Evolutionary conservation across 2,329 filamentous ascomycete genomes (phyloP).

Genomic region (Epichloe amarillans): DNA sequence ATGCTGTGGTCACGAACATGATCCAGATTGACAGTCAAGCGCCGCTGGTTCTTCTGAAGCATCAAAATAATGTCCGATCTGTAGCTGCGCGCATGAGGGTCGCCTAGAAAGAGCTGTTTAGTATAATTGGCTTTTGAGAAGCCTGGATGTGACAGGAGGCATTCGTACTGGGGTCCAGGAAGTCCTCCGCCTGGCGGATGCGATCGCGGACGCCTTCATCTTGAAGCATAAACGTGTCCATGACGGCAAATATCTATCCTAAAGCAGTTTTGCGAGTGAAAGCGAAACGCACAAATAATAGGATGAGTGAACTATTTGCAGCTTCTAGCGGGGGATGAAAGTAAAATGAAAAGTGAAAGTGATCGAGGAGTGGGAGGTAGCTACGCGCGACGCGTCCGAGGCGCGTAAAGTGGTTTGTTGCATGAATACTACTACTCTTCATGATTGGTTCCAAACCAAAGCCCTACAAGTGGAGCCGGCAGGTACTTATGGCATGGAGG

Average conservation of each 20-base stretch:
- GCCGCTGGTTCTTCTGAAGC: conserved; percentile 53
- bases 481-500: background rate
- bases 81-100: conserved; percentile 55
- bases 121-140: background rate
- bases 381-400: conserved; percentile 1
- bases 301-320: too few relatives aligned
- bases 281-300: background rate
- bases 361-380: background rate
- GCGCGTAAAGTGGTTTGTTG: conserved; percentile 7
- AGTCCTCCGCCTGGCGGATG: conserved; percentile 77
- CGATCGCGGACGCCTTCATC: conserved; percentile 78
- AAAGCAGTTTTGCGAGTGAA: background rate
- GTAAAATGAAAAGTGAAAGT: background rate
- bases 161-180: conserved; percentile 78
- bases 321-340: background rate
- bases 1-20: conserved; percentile 79
- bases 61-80: conserved; percentile 75
- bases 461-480: too few relatives aligned
- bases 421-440: too few relatives aligned
- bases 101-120: conserved; percentile 21
- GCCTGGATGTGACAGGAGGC: background rate
- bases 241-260: conserved; percentile 20
- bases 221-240: conserved; percentile 64
- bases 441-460: too few relatives aligned
- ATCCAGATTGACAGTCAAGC: conserved; percentile 66